phyloP scores from a whole-genome alignment of 306 rosid species.

The Senna siamea region DNA sequence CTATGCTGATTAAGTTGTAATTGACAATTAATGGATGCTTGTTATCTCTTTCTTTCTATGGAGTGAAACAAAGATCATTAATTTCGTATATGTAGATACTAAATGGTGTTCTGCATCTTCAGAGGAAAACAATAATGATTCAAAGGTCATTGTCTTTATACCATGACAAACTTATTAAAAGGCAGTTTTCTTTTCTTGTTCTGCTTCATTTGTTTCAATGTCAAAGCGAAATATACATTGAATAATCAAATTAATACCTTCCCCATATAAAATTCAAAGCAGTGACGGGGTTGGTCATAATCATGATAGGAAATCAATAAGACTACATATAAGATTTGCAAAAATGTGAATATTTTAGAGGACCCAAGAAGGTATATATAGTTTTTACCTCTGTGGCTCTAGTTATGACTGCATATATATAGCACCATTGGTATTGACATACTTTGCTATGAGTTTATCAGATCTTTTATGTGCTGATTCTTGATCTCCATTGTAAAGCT shows the following conservation, averaged over 20 bases:
- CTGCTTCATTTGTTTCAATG: not conserved
- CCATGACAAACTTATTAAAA: not conserved
- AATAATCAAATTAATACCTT: too few relatives aligned
- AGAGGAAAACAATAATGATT: too few relatives aligned
- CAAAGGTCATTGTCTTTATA: too few relatives aligned
- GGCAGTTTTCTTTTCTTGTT: not conserved
- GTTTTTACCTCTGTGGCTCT: not conserved
- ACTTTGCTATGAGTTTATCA: too few relatives aligned
- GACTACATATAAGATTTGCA: not conserved
- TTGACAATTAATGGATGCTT: not conserved
- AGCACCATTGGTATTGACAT: too few relatives aligned
- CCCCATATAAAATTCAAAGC: too few relatives aligned
- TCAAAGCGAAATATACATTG: not conserved
- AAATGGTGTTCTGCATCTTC: too few relatives aligned
- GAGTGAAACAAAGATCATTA: not conserved
- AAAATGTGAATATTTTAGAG: not conserved
- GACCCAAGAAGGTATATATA: too few relatives aligned
- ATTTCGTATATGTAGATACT: too few relatives aligned
- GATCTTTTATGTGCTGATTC: not conserved
- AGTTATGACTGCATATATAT: too few relatives aligned
- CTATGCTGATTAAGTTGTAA: not conserved
- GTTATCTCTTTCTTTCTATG: too few relatives aligned
- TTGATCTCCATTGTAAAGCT: slow-evolving; percentile 26
- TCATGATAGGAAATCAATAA: not conserved
- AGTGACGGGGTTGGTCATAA: not conserved